Evolutionary conservation across 768 basidiomycete genomes (phyloP), one percentile per base, ranked within the genome.

Genomic region (Boletellus ananiceps): DNA sequence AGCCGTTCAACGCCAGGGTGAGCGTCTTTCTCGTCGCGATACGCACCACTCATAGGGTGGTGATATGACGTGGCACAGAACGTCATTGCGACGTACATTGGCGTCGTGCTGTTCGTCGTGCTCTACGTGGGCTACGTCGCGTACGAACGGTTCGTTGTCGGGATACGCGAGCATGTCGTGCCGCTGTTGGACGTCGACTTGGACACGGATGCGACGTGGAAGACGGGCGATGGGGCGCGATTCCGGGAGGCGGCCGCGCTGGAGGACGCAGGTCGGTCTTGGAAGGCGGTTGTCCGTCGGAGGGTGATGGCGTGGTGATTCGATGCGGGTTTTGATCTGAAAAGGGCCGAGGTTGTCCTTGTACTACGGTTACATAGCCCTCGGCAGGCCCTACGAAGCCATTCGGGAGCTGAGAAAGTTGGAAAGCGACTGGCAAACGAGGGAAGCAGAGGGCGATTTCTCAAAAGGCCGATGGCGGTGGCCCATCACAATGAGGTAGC

Each of bases 171-270:
- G 21, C 72, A 76, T 57, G 66, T 79, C 41, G 69, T 81, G 9
- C 75, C 74, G 8, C 50, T 71, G 12, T 42, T 55, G 4, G 67
- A 76, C 32, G 71, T 76, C 14, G 79, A 83, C 62, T 66, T 82
- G 25, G 71, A 71, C n/a, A 80, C 74, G 4, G 74, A 78, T 50
- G 79, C 79, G 1, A 76, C 75, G 35, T 82, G 80, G 80, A 63
- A 61, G 8, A 64, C 64, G 0, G 78, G 77, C 8, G 76, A 75
- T 16, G 76, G 75, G 6, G 59, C 42, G 25, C 57, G 54, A 2
- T 37, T 73, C 13, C 66, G 69, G 16, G 69, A 67, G 50, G 62
- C 62, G 37, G 74, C 74, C 2, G 47, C 13, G 15, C 12, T 55
- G 55, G 21, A 15, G 7, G 29, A 54, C 19, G 9, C 33, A 8